A percentile compares a stretch with the other conserved stretches of the same genome.
phyloP scores from a whole-genome alignment of 2,329 filamentous ascomycete species.

The Boeremia exigua region DNA sequence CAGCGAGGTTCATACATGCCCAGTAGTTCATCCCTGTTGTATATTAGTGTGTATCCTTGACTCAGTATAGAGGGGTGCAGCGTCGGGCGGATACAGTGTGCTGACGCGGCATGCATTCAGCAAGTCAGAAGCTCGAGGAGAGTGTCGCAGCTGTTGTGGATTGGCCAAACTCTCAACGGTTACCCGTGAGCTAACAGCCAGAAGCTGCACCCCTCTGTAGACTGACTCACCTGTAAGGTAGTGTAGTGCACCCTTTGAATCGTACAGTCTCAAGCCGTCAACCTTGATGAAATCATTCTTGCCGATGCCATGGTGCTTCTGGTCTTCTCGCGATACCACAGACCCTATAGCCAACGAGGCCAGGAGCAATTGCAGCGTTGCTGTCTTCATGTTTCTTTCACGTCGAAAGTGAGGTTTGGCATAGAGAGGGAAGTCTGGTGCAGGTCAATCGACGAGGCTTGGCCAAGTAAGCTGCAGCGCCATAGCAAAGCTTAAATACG shows the following conservation, averaged over 20 bases:
- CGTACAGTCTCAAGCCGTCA: constrained; percentile 43
- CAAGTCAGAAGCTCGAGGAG: no score
- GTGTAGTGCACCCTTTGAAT: constrained; percentile 40
- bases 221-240: constrained; percentile 43
- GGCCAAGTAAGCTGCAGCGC: neutral
- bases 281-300: constrained; percentile 47
- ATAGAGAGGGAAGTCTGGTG: neutral
- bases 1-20: constrained; percentile 51
- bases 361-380: constrained; percentile 16
- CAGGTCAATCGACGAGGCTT: neutral
- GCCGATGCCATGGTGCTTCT: constrained; percentile 22
- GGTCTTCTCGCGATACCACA: constrained; percentile 7
- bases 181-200: no score
- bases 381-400: constrained; percentile 22
- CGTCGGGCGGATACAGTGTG: no score
- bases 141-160: no score
- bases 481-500: neutral
- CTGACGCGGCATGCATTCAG: no score
- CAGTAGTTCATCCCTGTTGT: constrained; percentile 48
- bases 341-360: constrained; percentile 20
- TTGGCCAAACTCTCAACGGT: no score
- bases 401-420: neutral
- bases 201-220: no score
- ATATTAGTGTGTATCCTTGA: neutral
- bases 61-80: no score